These are phyloP conservation scores for Pseudopyrenochaeta lycopersici DNA, from an alignment of 2,329 filamentous ascomycete species.

Conservation along the genomic window DNA sequence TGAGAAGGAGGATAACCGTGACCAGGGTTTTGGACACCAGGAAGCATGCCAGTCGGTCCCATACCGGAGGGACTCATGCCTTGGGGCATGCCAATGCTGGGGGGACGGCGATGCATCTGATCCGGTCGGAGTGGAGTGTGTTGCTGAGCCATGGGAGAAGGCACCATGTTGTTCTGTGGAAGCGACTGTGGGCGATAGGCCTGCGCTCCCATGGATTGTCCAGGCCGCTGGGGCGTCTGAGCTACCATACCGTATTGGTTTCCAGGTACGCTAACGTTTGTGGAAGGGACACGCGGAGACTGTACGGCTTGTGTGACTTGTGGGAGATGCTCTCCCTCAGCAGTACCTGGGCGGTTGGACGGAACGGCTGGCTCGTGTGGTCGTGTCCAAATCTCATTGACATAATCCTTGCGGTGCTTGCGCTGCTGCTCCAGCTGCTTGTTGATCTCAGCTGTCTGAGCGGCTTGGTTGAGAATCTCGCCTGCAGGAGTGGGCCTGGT, in stretches of 20 bases:
- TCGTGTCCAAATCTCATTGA: conserved; percentile 82
- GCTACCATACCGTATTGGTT: conserved; percentile 67
- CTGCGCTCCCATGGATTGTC: conserved; percentile 69
- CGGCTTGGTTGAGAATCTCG: conserved; percentile 85
- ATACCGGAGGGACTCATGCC: conserved; percentile 45
- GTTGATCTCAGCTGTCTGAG: conserved; percentile 91
- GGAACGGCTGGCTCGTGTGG: conserved; percentile 78
- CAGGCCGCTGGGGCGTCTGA: conserved; percentile 65
- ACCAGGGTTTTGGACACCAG: conserved; percentile 53
- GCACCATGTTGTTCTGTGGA: conserved; percentile 74
- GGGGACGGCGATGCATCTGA: conserved; percentile 73
- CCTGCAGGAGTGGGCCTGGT: conserved; percentile 77
- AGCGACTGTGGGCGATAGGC: conserved; percentile 77
- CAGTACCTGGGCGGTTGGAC: conserved; percentile 52
- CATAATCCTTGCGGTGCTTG: conserved; percentile 78
- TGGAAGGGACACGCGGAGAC: conserved; percentile 65
- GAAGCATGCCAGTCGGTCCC: conserved; percentile 48
- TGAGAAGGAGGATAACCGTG: conserved; percentile 57
- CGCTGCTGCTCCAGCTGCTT: conserved; percentile 83
- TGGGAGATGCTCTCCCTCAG: conserved; percentile 50
- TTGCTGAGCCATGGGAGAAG: conserved; percentile 77
- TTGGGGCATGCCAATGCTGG: conserved; percentile 59
- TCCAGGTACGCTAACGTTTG: conserved; percentile 63
- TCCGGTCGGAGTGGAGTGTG: conserved; percentile 66
- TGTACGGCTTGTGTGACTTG: conserved; percentile 56